phyloP scores from a whole-genome alignment of 108 stramenopile species.

The Skeletonema grethae region DNA sequence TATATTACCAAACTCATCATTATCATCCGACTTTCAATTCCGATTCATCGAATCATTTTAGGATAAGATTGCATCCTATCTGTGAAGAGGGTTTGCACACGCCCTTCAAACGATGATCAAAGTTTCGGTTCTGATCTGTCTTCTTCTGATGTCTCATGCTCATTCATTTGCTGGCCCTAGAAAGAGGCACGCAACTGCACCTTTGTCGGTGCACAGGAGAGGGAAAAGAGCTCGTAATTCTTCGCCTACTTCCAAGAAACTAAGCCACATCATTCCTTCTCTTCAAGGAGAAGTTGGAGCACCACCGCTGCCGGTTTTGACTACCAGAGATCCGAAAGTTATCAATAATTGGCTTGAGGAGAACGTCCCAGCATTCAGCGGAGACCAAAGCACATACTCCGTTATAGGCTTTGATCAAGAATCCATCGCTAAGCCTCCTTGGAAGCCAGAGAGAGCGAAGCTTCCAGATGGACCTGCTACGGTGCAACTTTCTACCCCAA shows the following conservation, averaged over 20 bases:
- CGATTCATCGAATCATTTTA: too few species aligned
- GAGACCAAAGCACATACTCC: conserved; percentile 5
- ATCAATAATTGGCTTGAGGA: conserved; percentile 62
- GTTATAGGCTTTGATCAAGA: conserved; percentile 48
- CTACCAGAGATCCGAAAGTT: conserved; percentile 57
- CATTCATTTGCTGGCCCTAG: neutral
- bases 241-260: conserved; percentile 6
- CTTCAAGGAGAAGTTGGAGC: conserved; percentile 34
- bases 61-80: too few species aligned
- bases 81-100: too few species aligned
- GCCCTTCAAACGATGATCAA: neutral
- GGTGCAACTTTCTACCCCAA: conserved; percentile 66
- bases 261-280: conserved; percentile 23
- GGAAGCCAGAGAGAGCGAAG: conserved; percentile 40
- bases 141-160: neutral
- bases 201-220: neutral
- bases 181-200: neutral
- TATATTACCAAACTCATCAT: too few species aligned
- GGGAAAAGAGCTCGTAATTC: neutral
- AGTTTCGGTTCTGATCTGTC: neutral
- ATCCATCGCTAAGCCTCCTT: conserved; percentile 46
- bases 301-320: conserved; percentile 50
- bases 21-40: too few species aligned
- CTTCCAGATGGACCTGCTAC: conserved; percentile 62
- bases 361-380: conserved; percentile 28